phyloP scores from a whole-genome alignment of 2,329 filamentous ascomycete species.

The Colletotrichum tabaci region DNA sequence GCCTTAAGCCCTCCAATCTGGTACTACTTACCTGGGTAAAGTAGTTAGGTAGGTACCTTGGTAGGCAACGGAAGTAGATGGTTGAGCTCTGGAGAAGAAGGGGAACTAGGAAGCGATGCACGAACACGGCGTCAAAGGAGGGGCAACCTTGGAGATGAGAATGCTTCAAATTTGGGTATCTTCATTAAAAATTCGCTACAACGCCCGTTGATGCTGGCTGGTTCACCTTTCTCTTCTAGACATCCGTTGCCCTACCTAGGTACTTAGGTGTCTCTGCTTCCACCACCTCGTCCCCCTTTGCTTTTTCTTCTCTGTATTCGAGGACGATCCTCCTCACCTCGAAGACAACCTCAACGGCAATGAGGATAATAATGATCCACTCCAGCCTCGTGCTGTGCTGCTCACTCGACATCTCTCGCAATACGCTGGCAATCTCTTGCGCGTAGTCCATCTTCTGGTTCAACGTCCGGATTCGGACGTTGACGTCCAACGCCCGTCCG shows the following conservation, averaged over 20 bases:
- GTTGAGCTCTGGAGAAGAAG: no score
- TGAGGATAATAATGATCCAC: slow-evolving; percentile 96
- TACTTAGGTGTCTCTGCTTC: slow-evolving; percentile 11
- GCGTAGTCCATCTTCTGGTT: slow-evolving; percentile 99
- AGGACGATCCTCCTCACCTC: slow-evolving; percentile 83
- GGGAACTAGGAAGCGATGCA: background rate
- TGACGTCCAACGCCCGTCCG: slow-evolving; percentile 90
- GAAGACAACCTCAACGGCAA: slow-evolving; percentile 92
- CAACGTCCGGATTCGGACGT: slow-evolving; percentile 88
- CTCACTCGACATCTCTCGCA: slow-evolving; percentile 91
- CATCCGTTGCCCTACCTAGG: background rate
- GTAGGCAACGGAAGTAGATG: no score
- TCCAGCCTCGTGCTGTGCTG: slow-evolving; percentile 90
- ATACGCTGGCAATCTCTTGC: slow-evolving; percentile 91
- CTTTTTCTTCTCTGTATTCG: slow-evolving; percentile 66
- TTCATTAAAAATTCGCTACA: slow-evolving; percentile 5
- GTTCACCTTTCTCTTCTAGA: background rate
- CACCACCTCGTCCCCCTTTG: slow-evolving; percentile 48
- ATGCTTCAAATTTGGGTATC: slow-evolving; percentile 21
- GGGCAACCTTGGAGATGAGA: no score
- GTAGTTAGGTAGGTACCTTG: no score
- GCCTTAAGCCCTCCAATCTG: no score
- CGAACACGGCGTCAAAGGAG: background rate
- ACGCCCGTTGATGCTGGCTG: background rate
- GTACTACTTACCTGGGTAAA: no score